Evolutionary conservation across 805 yeast species (phyloP), one percentile per base, ranked within the genome.

Genomic region (Ogataea zsoltii): DNA sequence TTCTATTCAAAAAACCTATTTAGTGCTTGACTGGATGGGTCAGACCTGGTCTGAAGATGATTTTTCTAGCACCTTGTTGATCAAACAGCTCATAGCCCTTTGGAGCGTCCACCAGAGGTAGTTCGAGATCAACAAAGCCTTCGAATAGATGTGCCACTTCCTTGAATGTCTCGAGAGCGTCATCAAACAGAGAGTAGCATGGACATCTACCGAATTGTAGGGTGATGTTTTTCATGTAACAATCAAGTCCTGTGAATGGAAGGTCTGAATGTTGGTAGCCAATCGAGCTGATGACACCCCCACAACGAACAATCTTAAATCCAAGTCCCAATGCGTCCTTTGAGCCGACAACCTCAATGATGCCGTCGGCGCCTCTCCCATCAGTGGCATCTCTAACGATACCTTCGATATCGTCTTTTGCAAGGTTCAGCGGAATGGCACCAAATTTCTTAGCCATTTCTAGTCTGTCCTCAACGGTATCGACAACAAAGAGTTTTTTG

Each of bases 171-270:
- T 68, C 67, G 28, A 80, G 65, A 0, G 85, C 70, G 34, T 79
- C 83, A 10, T 65, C 70, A 55, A 76, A 81, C 31, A 79, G 65
- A 2, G 83, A 70, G 71, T 81, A 73, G 3, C 78, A 78, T 32
- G 83, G 85, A 60, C 86, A 81, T 55, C 86, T 62, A 3, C 87
- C 87, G 59, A 81, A 81, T 26, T 81, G 80, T 33, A 80, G 54
- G 10, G 77, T 75, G 45, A 79, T 65, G 49, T 80, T 77, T 56
- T 81, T 81, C 57, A 73, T 58, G 53, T 81, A 81, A 47, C 82
- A 77, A 41, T 81, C 82, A 26, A 79, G 61, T 0, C 82, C 85
- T 38, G 68, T 65, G 56, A 81, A 77, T 4, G 85, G 85, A 9
- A 81, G 57, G 0, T 69, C 71, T 4, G 73, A 82, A 48, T 79